Percentiles rank a stretch among this genome's conserved stretches.
Evolutionary conservation across 106 monocot species (phyloP).

Genomic region (Allium sativum): DNA sequence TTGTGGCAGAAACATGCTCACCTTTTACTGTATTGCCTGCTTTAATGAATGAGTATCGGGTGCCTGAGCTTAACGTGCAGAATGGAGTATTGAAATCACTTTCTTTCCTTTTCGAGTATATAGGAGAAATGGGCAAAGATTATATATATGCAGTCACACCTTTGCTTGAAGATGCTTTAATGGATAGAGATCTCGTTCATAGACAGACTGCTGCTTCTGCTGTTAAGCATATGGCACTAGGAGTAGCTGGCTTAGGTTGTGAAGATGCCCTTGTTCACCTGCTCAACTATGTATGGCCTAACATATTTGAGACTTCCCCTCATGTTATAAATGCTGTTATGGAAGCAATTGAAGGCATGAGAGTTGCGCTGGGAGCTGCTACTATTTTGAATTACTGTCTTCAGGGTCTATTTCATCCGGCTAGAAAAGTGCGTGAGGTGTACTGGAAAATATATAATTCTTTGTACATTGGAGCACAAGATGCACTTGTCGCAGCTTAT

Average conservation of each 20-base stretch:
- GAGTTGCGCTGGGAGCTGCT: slow-evolving; percentile 85
- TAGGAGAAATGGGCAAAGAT: slow-evolving; percentile 99
- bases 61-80: slow-evolving; percentile 90
- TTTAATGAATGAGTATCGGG: slow-evolving; percentile 95
- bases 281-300: slow-evolving; percentile 94
- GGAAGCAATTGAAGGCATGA: slow-evolving; percentile 99
- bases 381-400: slow-evolving; percentile 88
- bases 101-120: slow-evolving; percentile 96
- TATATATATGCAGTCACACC: slow-evolving; percentile 98
- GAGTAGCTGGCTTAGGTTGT: slow-evolving; percentile 94
- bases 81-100: slow-evolving; percentile 96
- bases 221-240: slow-evolving; percentile 96
- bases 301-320: slow-evolving; percentile 94
- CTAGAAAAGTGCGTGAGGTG: slow-evolving; percentile 93
- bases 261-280: slow-evolving; percentile 93
- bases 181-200: slow-evolving; percentile 96
- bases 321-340: slow-evolving; percentile 98
- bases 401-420: slow-evolving; percentile 96
- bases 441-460: slow-evolving; percentile 99
- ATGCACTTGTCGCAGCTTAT: slow-evolving; percentile 89
- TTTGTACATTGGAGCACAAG: slow-evolving; percentile 87
- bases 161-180: slow-evolving; percentile 90
- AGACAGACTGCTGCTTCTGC: slow-evolving; percentile 98
- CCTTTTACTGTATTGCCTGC: slow-evolving; percentile 96
- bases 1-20: slow-evolving; percentile 94